Conservation (phyloP, 2,329 filamentous ascomycete species). For the Ascosphaera apis region DNA sequence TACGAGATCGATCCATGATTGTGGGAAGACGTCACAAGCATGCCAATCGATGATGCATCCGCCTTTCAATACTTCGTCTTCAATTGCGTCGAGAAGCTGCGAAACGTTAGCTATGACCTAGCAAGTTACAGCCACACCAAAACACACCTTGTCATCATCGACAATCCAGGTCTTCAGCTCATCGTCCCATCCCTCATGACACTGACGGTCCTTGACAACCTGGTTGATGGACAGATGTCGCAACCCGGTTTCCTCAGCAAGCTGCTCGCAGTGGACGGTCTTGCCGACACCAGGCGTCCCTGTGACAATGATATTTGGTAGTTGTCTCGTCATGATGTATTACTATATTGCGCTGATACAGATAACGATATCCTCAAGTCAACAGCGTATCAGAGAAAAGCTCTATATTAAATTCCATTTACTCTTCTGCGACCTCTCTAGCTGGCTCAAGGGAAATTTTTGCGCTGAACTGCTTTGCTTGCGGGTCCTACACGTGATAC, state of each 20-base stretch:
- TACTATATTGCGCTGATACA: background rate
- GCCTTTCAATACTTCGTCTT: conserved; percentile 53
- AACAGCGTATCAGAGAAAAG: background rate
- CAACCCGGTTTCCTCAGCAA: conserved; percentile 54
- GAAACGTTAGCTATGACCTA: background rate
- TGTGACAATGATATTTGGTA: conserved; percentile 81
- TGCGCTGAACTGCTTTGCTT: no score
- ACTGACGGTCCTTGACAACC: conserved; percentile 68
- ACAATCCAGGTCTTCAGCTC: conserved; percentile 76
- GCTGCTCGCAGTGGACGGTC: conserved; percentile 67
- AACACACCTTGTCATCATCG: conserved; percentile 71
- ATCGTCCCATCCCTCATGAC: conserved; percentile 72
- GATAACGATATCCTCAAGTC: background rate
- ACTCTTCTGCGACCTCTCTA: no score
- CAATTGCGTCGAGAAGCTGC: conserved; percentile 63
- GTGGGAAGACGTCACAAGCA: conserved; percentile 83
- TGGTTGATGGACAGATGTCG: conserved; percentile 76
- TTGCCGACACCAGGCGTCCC: conserved; percentile 93
- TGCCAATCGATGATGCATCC: conserved; percentile 95
- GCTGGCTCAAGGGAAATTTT: no score
- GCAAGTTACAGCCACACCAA: background rate
- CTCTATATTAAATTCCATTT: no score
- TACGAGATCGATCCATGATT: conserved; percentile 84
- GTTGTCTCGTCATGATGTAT: conserved; percentile 16
- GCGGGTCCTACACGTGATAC: no score